Base-by-base conservation (phyloP, 2,329 filamentous ascomycete genomes). In the Botrytis cinerea region DNA sequence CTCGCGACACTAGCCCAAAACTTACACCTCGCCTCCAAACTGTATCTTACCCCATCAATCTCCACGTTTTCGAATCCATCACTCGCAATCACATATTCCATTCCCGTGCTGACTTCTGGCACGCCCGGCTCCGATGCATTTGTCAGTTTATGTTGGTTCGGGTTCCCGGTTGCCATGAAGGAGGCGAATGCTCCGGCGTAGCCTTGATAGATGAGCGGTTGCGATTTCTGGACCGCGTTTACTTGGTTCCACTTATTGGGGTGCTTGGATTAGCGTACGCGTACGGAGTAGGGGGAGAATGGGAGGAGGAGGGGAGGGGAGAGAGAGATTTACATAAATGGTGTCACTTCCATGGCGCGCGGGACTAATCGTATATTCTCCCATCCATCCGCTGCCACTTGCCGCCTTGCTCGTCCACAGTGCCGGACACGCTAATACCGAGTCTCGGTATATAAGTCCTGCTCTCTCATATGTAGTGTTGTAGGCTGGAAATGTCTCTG, bases 311-410 rank as follows among this genome's bases (percentile, higher is more conserved):
- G n/a, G 20, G 57, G n/a, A 2, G 0, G 20, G 57, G n/a, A 2
- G 0, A n/a, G 40, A 32, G 20, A 43, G 20, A 40, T 28, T 40
- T 78, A 88, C 86, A 79, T 87, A 90, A 62, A 84, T 83, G 8
- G 85, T 87, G 79, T 91, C 89, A 73, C 84, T 86, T 0, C 85
- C 89, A 79, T 91, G 89, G 74, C 84, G 87, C 0, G 89, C 88
- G 0, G 89, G 89, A 10, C 82, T 78, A 70, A 90, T 90, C 0
- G 85, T 87, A 76, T 91, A 91, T 79, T 91, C 87, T 2, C 86
- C 86, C 35, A 90, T 54, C 82, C 86, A 91, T 3, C 86, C 84
- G 1, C 82, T 82, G 25, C 79, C 79, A 1, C 80, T 78, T 1
- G 87, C 85, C 2, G 83, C 82, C 4, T 80, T 80, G 0, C 86